Evolutionary conservation across 2,329 filamentous ascomycete species (phyloP), one percentile per base, ranked within the genome.

Genomic region (Verticillium nubilum): DNA sequence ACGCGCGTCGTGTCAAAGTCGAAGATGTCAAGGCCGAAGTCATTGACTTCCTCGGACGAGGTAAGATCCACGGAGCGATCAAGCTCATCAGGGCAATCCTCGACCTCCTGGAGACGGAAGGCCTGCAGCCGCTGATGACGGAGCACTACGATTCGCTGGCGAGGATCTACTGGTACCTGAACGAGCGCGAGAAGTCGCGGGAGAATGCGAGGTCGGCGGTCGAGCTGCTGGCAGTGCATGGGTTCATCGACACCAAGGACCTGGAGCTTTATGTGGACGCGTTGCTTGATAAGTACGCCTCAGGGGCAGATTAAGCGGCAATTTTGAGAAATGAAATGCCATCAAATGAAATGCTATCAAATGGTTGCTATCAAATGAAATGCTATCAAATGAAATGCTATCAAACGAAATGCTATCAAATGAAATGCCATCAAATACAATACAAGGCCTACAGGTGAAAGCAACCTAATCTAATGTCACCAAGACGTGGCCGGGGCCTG

Each of bases 111-210:
- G 63, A 59, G 3, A 61, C 61, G 17, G 70, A 72, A 56, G 67
- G 66, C 7, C 64, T 71, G 10, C 61, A 59, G 35, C 62, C 64
- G n/a, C 64, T 68, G 23, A 64, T 66, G 25, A 60, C 67, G 0
- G 66, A 67, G 58, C 69, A 71, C 25, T 70, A 69, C 53, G 68
- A 69, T 55, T 63, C 68, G 27, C 53, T 71, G 5, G 66, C 67
- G 25, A 61, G 67, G 25, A 35, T 61, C 27, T 29, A 61, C 28
- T 26, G 35, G 23, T n/a, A 37, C 5, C 12, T 61, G 13, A 31
- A 42, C 2, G 27, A 19, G 23, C n/a, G 35, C 28, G 31, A 42
- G 1, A 50, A 61, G 29, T 47, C 25, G 12, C 15, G 15, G 3
- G 31, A 31, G 28, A 59, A 58, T 23, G 52, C 31, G 13, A 25